Evolutionary conservation across 75 land plant species (phyloP).

Genomic region (Pinus albicaulis): DNA sequence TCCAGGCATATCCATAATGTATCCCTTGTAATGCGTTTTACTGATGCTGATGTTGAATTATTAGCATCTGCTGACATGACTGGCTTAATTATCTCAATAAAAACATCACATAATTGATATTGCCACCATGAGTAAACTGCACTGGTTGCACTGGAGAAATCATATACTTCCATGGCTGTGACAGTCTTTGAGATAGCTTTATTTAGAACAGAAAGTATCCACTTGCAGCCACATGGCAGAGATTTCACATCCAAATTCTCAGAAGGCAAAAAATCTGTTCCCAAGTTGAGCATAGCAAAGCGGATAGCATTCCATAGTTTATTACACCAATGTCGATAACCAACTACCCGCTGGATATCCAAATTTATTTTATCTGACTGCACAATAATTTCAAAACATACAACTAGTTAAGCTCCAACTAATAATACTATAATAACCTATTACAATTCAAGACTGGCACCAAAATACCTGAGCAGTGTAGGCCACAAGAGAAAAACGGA

Average conservation of each 20-base stretch:
- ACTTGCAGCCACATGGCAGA: conserved; percentile 75
- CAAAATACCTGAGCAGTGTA: conserved; percentile 87
- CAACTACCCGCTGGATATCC: conserved; percentile 86
- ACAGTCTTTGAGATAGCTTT: conserved; percentile 68
- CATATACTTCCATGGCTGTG: conserved; percentile 48
- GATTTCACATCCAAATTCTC: conserved; percentile 17
- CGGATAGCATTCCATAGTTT: conserved; percentile 94
- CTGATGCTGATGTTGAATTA: conserved; percentile 19
- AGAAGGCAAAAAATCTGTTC: conserved; percentile 61
- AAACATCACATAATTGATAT: conserved; percentile 88
- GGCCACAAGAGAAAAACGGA: conserved; percentile 90
- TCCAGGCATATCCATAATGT: conserved; percentile 89
- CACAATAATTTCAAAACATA: conserved; percentile 12
- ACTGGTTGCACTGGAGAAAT: conserved; percentile 72
- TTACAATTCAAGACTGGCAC: background rate
- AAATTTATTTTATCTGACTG: conserved; percentile 94
- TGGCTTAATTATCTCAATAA: conserved; percentile 87
- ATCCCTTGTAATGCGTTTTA: conserved; percentile 52
- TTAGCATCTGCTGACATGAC: conserved; percentile 27
- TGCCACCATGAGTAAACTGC: conserved; percentile 92
- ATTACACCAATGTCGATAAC: conserved; percentile 97
- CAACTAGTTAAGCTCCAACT: background rate
- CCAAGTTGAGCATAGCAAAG: conserved; percentile 87
- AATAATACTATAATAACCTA: conserved; percentile 2
- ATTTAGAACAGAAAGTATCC: conserved; percentile 84